Conservation (phyloP, 2,329 filamentous ascomycete species). For the Ascocoryne sarcoides region DNA sequence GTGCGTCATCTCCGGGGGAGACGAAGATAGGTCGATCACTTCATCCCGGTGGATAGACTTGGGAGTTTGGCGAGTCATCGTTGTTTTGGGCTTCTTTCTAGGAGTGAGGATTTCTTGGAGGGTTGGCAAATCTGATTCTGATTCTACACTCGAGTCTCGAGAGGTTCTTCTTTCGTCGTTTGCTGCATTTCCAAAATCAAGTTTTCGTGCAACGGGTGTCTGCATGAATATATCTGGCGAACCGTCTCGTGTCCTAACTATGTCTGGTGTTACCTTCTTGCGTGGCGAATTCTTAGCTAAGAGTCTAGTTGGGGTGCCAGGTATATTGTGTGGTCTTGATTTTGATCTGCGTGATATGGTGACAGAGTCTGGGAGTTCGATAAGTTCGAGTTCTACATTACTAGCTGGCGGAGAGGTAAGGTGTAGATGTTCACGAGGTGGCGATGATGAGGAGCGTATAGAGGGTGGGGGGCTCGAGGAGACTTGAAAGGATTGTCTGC, state of each 20-base stretch:
- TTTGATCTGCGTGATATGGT: conserved; percentile 3
- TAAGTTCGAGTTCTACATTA: conserved; percentile 2
- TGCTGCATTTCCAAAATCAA: neutral
- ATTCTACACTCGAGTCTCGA: too few species aligned
- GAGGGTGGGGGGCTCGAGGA: neutral
- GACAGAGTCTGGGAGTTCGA: conserved; percentile 6
- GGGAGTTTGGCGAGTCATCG: too few species aligned
- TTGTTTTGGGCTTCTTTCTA: too few species aligned
- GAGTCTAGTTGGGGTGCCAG: too few species aligned
- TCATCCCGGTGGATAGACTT: too few species aligned
- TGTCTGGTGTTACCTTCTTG: neutral
- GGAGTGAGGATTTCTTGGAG: too few species aligned
- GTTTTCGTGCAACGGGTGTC: neutral
- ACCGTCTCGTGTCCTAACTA: neutral
- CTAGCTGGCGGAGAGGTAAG: neutral
- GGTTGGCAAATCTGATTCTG: too few species aligned
- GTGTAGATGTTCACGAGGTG: neutral
- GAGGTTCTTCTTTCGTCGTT: too few species aligned
- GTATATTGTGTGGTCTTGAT: neutral
- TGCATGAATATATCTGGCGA: neutral
- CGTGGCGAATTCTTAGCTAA: too few species aligned
- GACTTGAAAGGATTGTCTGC: too few species aligned
- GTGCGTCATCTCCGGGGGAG: too few species aligned
- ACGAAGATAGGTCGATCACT: neutral
- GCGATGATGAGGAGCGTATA: neutral